Base-by-base conservation (phyloP, 140 eudicot species). In the Bidens hawaiensis region DNA sequence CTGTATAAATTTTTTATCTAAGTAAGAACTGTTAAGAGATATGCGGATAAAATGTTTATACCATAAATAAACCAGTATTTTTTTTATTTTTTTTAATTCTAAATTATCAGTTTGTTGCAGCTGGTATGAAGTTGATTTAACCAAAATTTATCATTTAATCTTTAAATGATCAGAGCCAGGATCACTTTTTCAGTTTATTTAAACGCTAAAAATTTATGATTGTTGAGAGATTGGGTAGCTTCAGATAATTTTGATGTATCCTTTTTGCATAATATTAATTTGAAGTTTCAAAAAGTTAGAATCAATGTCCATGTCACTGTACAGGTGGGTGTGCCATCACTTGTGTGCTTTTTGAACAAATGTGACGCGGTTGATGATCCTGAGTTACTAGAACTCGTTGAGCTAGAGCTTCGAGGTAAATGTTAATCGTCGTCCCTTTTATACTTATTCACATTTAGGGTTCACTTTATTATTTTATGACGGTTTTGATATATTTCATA, bases 311-410 rank as follows among this genome's bases (percentile, higher is more conserved):
- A 49, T 49, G 15, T 1, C 16, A 49, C 24, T 16, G 15, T 42
- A 16, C 56, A 89, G 95, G 97, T 89, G 4, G 97, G 95, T 68
- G 97, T 89, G 33, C 97, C 97, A 41, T 85, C 95, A 19, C 81
- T 89, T 19, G 95, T 89, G 19, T 85, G 91, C 59, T 89, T 89
- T 69, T 70, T 89, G 50, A 89, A 89, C 31, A 89, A 89, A 76
- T 88, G 82, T 45, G 97, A 89, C 71, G 91, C 86, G 1, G 93
- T 89, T 61, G 95, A 89, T 74, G 97, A 89, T 76, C 86, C 88
- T 14, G 97, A 89, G 68, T 58, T 89, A 21, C 76, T 89, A 51
- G 97, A 89, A 69, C 97, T 89, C 53, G 97, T 89, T 43, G 97
- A 89, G 70, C 79, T 89, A 73, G 97, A 89, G 73, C 82, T 89